Percentiles rank a stretch among this genome's conserved stretches.
phyloP scores from a whole-genome alignment of 768 basidiomycete species.

The Gloeopeniophorella convolvens region DNA sequence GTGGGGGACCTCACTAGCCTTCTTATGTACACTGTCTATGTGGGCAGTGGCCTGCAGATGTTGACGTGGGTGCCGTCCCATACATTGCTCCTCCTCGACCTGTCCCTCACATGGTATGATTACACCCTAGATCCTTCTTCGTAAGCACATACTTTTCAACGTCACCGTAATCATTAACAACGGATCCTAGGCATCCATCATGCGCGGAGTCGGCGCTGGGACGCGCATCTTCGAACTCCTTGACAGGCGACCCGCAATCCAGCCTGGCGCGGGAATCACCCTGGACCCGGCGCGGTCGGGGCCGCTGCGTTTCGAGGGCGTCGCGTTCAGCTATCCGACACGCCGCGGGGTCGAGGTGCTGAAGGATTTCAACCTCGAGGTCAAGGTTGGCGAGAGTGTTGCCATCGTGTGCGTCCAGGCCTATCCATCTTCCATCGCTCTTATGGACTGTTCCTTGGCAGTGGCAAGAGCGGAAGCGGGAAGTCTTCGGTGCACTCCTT shows the following conservation, averaged over 20 bases:
- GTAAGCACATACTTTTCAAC: conserved; percentile 29
- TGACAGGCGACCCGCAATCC: conserved; percentile 71
- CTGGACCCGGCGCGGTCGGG: conserved; percentile 57
- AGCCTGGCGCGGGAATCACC: conserved; percentile 51
- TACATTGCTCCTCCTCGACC: neutral
- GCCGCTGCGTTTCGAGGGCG: conserved; percentile 70
- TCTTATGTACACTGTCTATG: conserved; percentile 86
- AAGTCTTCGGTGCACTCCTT: conserved; percentile 90
- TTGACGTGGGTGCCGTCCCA: conserved; percentile 57
- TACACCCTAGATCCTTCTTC: conserved; percentile 31
- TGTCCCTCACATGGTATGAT: neutral
- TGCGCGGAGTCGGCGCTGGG: conserved; percentile 95
- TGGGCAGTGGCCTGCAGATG: conserved; percentile 74
- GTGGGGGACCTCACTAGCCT: conserved; percentile 90
- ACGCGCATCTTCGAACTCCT: conserved; percentile 91
- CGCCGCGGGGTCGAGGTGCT: conserved; percentile 76
- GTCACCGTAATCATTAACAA: conserved; percentile 25
- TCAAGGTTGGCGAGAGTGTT: conserved; percentile 80
- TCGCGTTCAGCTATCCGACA: conserved; percentile 87
- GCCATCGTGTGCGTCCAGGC: conserved; percentile 78
- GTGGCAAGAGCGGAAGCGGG: conserved; percentile 89
- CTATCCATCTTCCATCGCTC: neutral
- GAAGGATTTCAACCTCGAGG: conserved; percentile 73
- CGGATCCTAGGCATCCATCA: conserved; percentile 67
- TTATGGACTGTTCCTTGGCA: conserved; percentile 26